A percentile compares a stretch with the other conserved stretches of the same genome.
Evolutionary conservation across 2,329 filamentous ascomycete genomes (phyloP).

Genomic region (Pseudocercospora vitis): DNA sequence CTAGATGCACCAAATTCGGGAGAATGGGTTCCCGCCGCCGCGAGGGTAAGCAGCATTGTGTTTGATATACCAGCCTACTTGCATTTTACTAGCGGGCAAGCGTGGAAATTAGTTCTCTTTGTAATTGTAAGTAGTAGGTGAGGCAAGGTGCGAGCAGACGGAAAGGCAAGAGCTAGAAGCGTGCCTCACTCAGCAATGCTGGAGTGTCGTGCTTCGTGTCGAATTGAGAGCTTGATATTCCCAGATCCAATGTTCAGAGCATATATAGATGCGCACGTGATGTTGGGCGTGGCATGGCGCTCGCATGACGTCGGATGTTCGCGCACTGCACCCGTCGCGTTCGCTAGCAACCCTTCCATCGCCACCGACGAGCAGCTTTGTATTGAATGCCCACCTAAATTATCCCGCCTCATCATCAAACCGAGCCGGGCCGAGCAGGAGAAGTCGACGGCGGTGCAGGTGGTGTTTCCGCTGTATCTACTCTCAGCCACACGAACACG

Average conservation of each 20-base stretch:
- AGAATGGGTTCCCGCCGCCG: slow-evolving; percentile 10
- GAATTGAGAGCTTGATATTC: slow-evolving; percentile 6
- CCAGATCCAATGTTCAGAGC: not conserved
- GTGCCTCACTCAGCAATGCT: slow-evolving; percentile 3
- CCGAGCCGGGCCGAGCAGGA: too few relatives aligned
- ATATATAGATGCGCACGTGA: too few relatives aligned
- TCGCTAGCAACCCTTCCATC: not conserved
- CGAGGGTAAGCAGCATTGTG: slow-evolving; percentile 13
- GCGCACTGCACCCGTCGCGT: not conserved
- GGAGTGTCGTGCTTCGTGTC: slow-evolving; percentile 6
- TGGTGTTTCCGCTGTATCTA: too few relatives aligned
- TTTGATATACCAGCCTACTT: slow-evolving; percentile 25
- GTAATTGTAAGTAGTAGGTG: slow-evolving; percentile 21
- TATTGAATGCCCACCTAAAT: too few relatives aligned
- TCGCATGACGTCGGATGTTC: too few relatives aligned
- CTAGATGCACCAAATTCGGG: too few relatives aligned
- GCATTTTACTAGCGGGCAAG: slow-evolving; percentile 20
- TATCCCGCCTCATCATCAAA: too few relatives aligned
- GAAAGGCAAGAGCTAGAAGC: slow-evolving; percentile 6
- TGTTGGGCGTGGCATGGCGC: too few relatives aligned
- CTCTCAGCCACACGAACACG: not conserved
- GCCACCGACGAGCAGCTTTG: too few relatives aligned
- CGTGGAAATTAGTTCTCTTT: slow-evolving; percentile 18
- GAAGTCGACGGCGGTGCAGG: too few relatives aligned
- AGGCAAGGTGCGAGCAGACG: slow-evolving; percentile 6